Conservation (phyloP, 495 filamentous ascomycete genomes). For the Baudoinia panamericana region DNA sequence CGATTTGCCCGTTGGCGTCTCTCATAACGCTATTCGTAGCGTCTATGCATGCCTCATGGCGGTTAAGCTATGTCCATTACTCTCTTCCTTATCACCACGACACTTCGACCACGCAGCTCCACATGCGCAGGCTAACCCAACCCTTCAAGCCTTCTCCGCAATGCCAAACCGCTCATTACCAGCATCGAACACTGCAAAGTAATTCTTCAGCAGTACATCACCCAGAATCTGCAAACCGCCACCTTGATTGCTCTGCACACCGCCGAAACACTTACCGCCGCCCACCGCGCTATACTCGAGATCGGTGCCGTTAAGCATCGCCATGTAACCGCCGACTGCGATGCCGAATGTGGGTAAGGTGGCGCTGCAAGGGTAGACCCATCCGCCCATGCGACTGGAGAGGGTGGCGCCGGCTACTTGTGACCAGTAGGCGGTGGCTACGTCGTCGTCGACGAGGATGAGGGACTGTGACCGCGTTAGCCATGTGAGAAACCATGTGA, state of each 20-base stretch:
- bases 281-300: slow-evolving; percentile 54
- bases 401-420: slow-evolving; percentile 44
- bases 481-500: too few species aligned
- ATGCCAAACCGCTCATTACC: slow-evolving; percentile 48
- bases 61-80: too few species aligned
- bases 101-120: too few species aligned
- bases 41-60: too few species aligned
- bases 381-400: slow-evolving; percentile 41
- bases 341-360: slow-evolving; percentile 53
- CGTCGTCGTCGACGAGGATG: slow-evolving; percentile 28
- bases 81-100: too few species aligned
- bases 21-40: too few species aligned
- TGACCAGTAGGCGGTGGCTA: slow-evolving; percentile 38
- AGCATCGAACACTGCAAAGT: slow-evolving; percentile 67
- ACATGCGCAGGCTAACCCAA: not conserved
- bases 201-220: slow-evolving; percentile 62
- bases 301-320: slow-evolving; percentile 49
- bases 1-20: too few species aligned
- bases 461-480: too few species aligned
- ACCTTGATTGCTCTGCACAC: slow-evolving; percentile 38
- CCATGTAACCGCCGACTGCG: slow-evolving; percentile 48
- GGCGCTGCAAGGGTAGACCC: slow-evolving; percentile 50
- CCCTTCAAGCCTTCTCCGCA: slow-evolving; percentile 29
- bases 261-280: slow-evolving; percentile 30
- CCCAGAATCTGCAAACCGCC: slow-evolving; percentile 54